Evolutionary conservation across 1,139 yeast genomes (phyloP), one percentile per base, ranked within the genome.

Genomic region (Suhomyces guaymorum): DNA sequence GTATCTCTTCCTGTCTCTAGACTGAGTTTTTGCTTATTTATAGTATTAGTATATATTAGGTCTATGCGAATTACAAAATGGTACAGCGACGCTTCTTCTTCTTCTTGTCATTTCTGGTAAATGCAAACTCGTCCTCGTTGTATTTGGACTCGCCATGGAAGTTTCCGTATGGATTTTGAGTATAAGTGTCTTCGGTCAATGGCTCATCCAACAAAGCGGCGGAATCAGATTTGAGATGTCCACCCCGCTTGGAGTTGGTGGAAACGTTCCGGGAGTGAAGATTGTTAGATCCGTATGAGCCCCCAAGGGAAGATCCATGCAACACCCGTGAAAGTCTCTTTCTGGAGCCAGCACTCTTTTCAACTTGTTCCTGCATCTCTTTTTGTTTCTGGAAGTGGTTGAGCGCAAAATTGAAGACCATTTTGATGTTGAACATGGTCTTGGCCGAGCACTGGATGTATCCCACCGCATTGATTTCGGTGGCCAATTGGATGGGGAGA

Each of bases 371-470:
- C 42, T 63, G 61, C 39, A 54, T 39, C 42, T 65, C 70, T 40
- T 49, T 48, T 28, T 57, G 59, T 39, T 58, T 58, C 41, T 66
- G 67, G 45, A 57, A 67, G 43, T 65, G 61, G 43, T 61, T 54
- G 39, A 70, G 59, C 8, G 75, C 73, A 48, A 69, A 70, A 47
- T 84, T 75, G 56, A 89, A 89, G 5, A 87, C 81, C 21, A 78
- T 76, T 30, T 69, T 66, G 12, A 88, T 76, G 39, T 88, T 86
- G 43, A 73, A 70, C 70, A 80, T 78, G 19, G 73, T 66, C 48
- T 80, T 82, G 10, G 96, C 86, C 3, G 94, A 82, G 53, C 95
- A 86, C 54, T 82, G 84, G 41, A 86, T 62, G 57, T 86, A 90
- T n/a, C 78, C 84, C 35, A 80, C 69, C 0, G 95, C 94, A 27